Evolutionary conservation across 768 basidiomycete genomes (phyloP).

Genomic region (Pleurotus eryngii): DNA sequence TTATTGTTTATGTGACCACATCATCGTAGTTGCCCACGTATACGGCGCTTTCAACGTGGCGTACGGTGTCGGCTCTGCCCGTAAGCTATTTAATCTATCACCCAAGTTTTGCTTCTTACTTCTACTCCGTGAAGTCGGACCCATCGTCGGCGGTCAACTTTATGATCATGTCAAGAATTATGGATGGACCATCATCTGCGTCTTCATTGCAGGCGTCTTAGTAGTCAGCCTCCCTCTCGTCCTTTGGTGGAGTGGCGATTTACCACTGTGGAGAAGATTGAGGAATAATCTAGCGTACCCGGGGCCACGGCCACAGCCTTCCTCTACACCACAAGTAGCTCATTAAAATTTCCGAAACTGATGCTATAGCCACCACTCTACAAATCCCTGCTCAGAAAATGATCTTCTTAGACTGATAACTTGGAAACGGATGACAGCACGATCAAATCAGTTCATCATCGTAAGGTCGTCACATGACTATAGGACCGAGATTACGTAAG

Average conservation of each 20-base stretch:
- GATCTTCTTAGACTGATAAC: too few species aligned
- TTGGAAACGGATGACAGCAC: too few species aligned
- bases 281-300: neutral
- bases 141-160: slow-evolving; percentile 68
- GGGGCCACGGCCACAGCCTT: too few species aligned
- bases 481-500: too few species aligned
- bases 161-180: slow-evolving; percentile 47
- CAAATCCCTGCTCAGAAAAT: too few species aligned
- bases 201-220: slow-evolving; percentile 44
- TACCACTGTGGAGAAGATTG: neutral
- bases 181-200: slow-evolving; percentile 62
- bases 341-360: neutral
- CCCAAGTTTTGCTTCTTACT: slow-evolving; percentile 5
- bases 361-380: neutral
- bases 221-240: slow-evolving; percentile 35
- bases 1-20: neutral
- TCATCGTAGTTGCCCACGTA: slow-evolving; percentile 58
- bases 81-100: slow-evolving; percentile 35
- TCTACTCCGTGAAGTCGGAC: slow-evolving; percentile 50
- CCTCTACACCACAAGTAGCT: neutral
- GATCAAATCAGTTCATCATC: too few species aligned
- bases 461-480: too few species aligned
- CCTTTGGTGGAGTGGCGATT: slow-evolving; percentile 45
- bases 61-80: slow-evolving; percentile 59
- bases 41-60: slow-evolving; percentile 75